A percentile compares a stretch with the other conserved stretches of the same genome.
phyloP scores from a whole-genome alignment of 1,284 basidiomycete species.

The Anthracocystis walkeri region DNA sequence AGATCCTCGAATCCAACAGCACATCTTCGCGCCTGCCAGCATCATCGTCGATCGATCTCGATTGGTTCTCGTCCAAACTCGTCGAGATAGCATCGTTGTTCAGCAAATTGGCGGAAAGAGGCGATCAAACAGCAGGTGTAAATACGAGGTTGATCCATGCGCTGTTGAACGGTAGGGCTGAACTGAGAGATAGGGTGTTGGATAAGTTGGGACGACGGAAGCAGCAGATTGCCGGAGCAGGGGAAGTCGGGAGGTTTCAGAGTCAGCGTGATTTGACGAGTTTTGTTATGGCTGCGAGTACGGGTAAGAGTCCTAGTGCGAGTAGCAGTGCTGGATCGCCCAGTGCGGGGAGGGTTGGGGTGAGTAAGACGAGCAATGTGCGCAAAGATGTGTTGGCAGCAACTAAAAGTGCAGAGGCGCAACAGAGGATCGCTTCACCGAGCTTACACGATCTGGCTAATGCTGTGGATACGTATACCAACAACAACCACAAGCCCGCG shows the following conservation, averaged over 20 bases:
- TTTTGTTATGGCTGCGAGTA: constrained; percentile 16
- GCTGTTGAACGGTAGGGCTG: constrained; percentile 25
- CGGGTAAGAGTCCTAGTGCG: constrained; percentile 10
- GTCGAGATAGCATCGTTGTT: constrained; percentile 31
- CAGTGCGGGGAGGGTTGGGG: background rate
- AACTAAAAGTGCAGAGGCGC: background rate
- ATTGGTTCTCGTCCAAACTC: constrained; percentile 34
- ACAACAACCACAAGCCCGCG: background rate
- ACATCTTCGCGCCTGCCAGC: background rate
- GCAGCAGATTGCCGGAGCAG: background rate
- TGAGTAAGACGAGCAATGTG: background rate
- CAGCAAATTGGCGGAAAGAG: constrained; percentile 21
- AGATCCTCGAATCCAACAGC: constrained; percentile 9
- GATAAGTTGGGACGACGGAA: constrained; percentile 22
- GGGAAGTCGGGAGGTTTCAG: constrained; percentile 11
- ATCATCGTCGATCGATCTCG: constrained; percentile 20
- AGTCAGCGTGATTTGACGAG: constrained; percentile 31
- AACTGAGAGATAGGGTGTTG: constrained; percentile 31
- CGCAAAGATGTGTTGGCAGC: background rate
- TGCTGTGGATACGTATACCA: constrained; percentile 27
- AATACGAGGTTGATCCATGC: constrained; percentile 30
- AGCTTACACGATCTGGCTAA: constrained; percentile 35
- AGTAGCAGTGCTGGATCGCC: background rate
- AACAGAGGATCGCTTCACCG: constrained; percentile 15
- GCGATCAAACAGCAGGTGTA: constrained; percentile 28